Percentiles rank a stretch among this genome's conserved stretches.
These are phyloP conservation scores for Arachnomyces sp. DNA, from an alignment of 2,329 filamentous ascomycete species.

Conservation along the genomic window DNA sequence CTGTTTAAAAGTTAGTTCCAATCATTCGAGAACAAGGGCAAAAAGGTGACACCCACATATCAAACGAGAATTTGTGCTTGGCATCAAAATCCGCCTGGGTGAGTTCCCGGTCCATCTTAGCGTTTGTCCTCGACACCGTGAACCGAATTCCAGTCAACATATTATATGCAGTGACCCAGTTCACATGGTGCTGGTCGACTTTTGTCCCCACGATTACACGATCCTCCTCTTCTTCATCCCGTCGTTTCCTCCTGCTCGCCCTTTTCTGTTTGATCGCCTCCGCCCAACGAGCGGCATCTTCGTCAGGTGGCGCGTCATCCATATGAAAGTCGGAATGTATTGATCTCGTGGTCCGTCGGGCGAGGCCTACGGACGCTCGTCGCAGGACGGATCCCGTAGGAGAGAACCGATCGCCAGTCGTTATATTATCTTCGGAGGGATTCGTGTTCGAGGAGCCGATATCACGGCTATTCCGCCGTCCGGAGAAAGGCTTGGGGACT, in stretches of 20 bases:
- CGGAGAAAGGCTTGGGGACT: conserved; percentile 63
- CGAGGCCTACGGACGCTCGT: conserved; percentile 75
- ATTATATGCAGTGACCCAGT: conserved; percentile 97
- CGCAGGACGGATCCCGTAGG: conserved; percentile 58
- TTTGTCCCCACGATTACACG: conserved; percentile 89
- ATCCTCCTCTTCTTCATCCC: conserved; percentile 86
- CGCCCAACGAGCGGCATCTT: conserved; percentile 85
- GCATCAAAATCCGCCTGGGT: conserved; percentile 88
- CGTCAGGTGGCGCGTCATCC: conserved; percentile 78
- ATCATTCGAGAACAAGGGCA: conserved; percentile 6
- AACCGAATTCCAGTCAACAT: conserved; percentile 99
- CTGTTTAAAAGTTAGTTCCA: conserved; percentile 43
- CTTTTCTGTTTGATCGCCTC: conserved; percentile 88
- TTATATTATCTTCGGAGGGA: conserved; percentile 51
- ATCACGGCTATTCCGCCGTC: conserved; percentile 59
- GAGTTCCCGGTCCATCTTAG: conserved; percentile 85
- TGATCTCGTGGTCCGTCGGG: conserved; percentile 72
- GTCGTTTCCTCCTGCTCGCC: conserved; percentile 74
- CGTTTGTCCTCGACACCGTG: conserved; percentile 90
- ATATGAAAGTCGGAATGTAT: conserved; percentile 75
- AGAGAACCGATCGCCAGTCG: conserved; percentile 74
- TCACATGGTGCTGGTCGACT: conserved; percentile 93
- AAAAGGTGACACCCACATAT: conserved; percentile 65
- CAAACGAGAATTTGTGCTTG: conserved; percentile 97
- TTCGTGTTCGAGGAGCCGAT: conserved; percentile 38